Conservation (phyloP, 169 alveolate species). For the Plasmodium cynomolgi region DNA sequence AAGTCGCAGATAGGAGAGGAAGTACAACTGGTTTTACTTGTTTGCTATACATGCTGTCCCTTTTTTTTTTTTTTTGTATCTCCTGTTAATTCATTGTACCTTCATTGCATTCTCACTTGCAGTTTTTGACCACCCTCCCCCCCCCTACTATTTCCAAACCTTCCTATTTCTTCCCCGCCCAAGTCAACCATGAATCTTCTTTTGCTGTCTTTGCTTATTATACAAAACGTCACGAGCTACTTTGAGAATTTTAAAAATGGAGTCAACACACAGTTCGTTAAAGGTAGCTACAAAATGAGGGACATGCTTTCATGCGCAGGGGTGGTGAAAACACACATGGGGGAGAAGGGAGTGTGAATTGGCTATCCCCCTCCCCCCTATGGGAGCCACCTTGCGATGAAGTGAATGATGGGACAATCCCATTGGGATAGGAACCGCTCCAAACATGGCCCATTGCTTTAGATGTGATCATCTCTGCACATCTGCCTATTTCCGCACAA, state of each 20-base stretch:
- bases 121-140: not conserved
- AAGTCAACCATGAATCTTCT: slow-evolving; percentile 46
- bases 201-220: slow-evolving; percentile 30
- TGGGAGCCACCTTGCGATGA: no score
- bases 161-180: not conserved
- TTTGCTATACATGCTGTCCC: not conserved
- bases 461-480: not conserved
- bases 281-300: slow-evolving; percentile 18
- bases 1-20: not conserved
- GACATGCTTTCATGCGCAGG: not conserved
- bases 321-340: no score
- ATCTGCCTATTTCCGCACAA: not conserved
- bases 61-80: not conserved
- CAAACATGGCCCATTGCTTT: no score
- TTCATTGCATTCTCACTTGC: not conserved
- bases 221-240: slow-evolving; percentile 38
- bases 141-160: not conserved
- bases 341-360: no score
- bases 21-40: not conserved
- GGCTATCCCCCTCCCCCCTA: no score
- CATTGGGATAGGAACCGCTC: no score
- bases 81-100: not conserved
- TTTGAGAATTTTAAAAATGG: slow-evolving; percentile 51
- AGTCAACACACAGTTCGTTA: not conserved
- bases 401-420: no score